These are phyloP conservation scores for Acanthamoeba culbertsoni DNA, from an alignment of 208 protist genomes.

Conservation along the genomic window DNA sequence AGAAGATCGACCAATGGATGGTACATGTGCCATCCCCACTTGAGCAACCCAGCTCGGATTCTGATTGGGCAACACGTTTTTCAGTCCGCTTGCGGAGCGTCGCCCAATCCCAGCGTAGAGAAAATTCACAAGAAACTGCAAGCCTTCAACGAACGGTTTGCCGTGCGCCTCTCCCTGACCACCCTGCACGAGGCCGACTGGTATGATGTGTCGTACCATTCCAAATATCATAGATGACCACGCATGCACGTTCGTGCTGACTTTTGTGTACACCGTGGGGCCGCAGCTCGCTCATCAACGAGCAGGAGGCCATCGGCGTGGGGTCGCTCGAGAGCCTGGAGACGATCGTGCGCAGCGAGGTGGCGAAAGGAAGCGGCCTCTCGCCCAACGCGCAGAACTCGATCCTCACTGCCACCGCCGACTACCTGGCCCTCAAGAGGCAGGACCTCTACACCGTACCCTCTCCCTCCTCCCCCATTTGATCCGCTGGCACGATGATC, in stretches of 20 bases:
- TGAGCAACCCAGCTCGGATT: background rate
- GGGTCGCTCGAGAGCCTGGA: slow-evolving; percentile 14
- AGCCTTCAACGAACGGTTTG: slow-evolving; percentile 5
- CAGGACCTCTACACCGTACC: slow-evolving; percentile 8
- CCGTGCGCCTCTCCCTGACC: slow-evolving; percentile 29
- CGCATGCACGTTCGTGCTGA: background rate
- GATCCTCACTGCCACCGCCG: slow-evolving; percentile 35
- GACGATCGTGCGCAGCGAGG: background rate
- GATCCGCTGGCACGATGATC: background rate
- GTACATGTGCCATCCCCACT: background rate
- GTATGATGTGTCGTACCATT: background rate
- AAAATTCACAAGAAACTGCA: slow-evolving; percentile 33
- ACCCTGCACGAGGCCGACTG: slow-evolving; percentile 46
- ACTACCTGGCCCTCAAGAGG: slow-evolving; percentile 11
- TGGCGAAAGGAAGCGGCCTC: background rate
- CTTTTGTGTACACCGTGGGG: background rate
- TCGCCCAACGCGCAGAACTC: background rate
- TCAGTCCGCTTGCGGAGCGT: background rate
- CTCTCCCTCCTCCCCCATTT: background rate
- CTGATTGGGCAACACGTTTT: background rate
- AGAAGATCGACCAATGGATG: slow-evolving; percentile 10
- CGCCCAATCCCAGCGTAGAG: background rate
- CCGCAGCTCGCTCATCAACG: slow-evolving; percentile 7
- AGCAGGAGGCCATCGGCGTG: background rate
- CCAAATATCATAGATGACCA: background rate